Conservation (phyloP, 2,329 filamentous ascomycete genomes). For the Chrysoporthe cubensis region DNA sequence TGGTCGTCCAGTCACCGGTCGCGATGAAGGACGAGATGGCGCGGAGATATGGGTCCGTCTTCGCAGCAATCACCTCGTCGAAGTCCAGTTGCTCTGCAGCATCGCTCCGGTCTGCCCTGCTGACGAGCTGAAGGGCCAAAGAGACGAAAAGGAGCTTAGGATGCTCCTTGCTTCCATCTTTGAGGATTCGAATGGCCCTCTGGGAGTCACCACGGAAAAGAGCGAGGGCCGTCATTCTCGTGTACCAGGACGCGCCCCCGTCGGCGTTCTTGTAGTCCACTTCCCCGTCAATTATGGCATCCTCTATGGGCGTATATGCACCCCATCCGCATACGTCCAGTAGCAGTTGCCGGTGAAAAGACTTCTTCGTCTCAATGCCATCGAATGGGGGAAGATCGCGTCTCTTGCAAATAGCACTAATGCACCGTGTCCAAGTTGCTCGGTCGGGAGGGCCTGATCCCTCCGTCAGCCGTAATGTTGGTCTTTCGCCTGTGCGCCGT, state of each 20-base stretch:
- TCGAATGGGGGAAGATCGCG: conserved; percentile 66
- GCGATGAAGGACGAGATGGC: conserved; percentile 79
- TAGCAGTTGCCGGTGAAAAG: conserved; percentile 74
- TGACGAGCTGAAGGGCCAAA: conserved; percentile 66
- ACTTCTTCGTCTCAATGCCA: conserved; percentile 65
- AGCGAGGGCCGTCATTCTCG: conserved; percentile 76
- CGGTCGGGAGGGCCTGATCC: conserved; percentile 51
- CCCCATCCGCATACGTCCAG: conserved; percentile 77
- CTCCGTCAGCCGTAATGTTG: conserved; percentile 45
- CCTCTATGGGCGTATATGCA: conserved; percentile 71
- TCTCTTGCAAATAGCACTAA: conserved; percentile 67
- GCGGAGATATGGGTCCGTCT: conserved; percentile 77
- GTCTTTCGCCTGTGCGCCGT: conserved; percentile 22
- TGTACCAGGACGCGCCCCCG: conserved; percentile 61
- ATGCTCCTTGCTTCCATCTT: conserved; percentile 64
- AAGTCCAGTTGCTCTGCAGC: conserved; percentile 59
- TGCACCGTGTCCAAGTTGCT: conserved; percentile 62
- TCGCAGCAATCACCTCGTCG: conserved; percentile 61
- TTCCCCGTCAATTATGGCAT: conserved; percentile 48
- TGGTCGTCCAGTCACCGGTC: conserved; percentile 74
- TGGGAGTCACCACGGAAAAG: conserved; percentile 73
- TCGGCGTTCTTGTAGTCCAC: conserved; percentile 50
- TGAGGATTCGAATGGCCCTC: conserved; percentile 71
- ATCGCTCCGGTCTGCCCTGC: conserved; percentile 50
- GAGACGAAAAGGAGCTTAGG: conserved; percentile 71